Evolutionary conservation across 192 early-diverging fungal species (phyloP).

Genomic region (Rhizophagus sp.): DNA sequence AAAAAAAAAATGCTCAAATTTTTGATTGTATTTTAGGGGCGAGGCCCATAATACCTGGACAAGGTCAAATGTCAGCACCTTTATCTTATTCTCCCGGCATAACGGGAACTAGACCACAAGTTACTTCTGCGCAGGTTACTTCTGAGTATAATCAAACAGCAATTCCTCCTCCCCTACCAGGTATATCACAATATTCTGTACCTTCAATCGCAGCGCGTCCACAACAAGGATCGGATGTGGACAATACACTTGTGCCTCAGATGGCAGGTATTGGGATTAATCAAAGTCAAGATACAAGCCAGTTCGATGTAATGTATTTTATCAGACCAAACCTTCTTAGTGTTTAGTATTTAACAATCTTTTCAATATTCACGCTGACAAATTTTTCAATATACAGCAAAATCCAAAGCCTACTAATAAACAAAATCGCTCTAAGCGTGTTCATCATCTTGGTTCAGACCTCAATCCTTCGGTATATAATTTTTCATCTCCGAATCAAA

Average conservation of each 20-base stretch:
- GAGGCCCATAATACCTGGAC: not conserved
- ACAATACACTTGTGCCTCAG: slow-evolving; percentile 19
- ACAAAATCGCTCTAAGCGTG: slow-evolving; percentile 2
- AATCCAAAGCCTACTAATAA: not conserved
- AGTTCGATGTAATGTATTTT: slow-evolving; percentile 17
- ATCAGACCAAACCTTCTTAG: not conserved
- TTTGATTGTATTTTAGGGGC: not conserved
- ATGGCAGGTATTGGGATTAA: slow-evolving; percentile 25
- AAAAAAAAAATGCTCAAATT: not conserved
- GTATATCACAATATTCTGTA: slow-evolving; percentile 2
- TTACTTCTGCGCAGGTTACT: not conserved
- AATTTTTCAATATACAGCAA: not conserved
- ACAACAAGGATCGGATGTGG: not conserved
- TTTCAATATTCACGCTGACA: not conserved
- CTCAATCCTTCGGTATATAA: slow-evolving; percentile 19
- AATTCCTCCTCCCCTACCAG: not conserved
- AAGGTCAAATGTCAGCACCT: not conserved
- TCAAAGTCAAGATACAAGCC: not conserved
- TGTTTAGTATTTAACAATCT: not conserved
- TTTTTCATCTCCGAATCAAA: not conserved
- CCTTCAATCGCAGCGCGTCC: not conserved
- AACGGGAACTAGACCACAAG: slow-evolving; percentile 26
- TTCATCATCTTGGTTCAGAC: slow-evolving; percentile 5
- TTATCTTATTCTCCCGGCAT: slow-evolving; percentile 17
- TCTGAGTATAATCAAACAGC: not conserved